Evolutionary conservation across 495 filamentous ascomycete genomes (phyloP).

Genomic region (Niebla homalea): DNA sequence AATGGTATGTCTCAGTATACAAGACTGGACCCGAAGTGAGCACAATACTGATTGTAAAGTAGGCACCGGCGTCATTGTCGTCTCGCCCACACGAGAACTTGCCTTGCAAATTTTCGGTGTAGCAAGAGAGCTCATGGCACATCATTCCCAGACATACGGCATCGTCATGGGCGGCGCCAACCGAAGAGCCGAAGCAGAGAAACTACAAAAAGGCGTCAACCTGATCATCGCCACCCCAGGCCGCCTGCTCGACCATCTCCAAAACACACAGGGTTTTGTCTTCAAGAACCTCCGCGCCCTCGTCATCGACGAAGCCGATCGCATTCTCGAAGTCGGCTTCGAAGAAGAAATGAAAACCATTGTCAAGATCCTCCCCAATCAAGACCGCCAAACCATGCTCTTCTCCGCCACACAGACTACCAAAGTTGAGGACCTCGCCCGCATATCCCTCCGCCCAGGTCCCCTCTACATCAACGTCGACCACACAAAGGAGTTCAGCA

Average conservation of each 20-base stretch:
- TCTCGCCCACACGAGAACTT: slow-evolving; percentile 79
- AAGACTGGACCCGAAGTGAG: too few relatives aligned
- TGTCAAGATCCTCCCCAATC: slow-evolving; percentile 82
- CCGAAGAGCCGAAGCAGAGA: slow-evolving; percentile 80
- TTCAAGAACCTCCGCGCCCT: slow-evolving; percentile 86
- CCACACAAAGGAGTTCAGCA: slow-evolving; percentile 61
- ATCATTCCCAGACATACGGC: slow-evolving; percentile 85
- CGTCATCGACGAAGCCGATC: slow-evolving; percentile 78
- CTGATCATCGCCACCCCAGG: slow-evolving; percentile 89
- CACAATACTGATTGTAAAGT: slow-evolving; percentile 5
- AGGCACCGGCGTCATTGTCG: slow-evolving; percentile 56
- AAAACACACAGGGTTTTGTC: slow-evolving; percentile 83
- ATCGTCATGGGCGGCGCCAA: slow-evolving; percentile 96
- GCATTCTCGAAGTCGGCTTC: slow-evolving; percentile 89
- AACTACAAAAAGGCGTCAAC: slow-evolving; percentile 88
- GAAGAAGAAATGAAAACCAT: slow-evolving; percentile 87
- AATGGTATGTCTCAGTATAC: slow-evolving; percentile 33
- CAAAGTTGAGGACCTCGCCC: slow-evolving; percentile 90
- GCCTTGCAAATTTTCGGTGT: slow-evolving; percentile 95
- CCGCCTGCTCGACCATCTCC: slow-evolving; percentile 82
- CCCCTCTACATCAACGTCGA: slow-evolving; percentile 96
- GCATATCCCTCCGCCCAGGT: slow-evolving; percentile 82
- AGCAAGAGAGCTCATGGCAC: slow-evolving; percentile 76
- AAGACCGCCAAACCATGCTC: slow-evolving; percentile 86
- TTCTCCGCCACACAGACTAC: slow-evolving; percentile 98